Evolutionary conservation across 2,329 filamentous ascomycete genomes (phyloP), one percentile per base, ranked within the genome.

Genomic region (Fusarium graminum): DNA sequence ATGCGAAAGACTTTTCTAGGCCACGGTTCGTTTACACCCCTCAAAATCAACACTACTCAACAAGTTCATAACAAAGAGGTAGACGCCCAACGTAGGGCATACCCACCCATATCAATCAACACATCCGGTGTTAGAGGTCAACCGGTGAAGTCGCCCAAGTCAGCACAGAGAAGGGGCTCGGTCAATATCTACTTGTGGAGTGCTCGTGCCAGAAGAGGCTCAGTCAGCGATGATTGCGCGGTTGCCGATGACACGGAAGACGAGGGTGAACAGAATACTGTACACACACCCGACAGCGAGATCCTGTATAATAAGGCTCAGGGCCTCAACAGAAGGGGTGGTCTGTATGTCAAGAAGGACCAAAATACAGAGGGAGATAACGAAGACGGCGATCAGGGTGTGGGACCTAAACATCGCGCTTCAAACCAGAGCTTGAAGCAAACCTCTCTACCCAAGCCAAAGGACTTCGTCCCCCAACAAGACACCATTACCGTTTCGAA

Each of bases 41-140:
- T 76, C 29, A 75, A 75, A 50, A 65, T 69, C 7, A 62, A 64
- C 6, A 63, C 71, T 16, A 16, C 34, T 36, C 34, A 36, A 10
- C 63, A 67, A 9, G 32, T 44, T 14, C 59, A 34, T 9, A 41
- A 65, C 11, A 72, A 70, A 29, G 58, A 68, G 11, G 67, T 69
- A 3, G 74, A 77, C 7, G 38, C 68, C 2, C 70, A 71, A 40
- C 65, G 69, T 3, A 70, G 76, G 49, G 70, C 74, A 2, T 80
- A 80, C 32, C 78, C 78, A 2, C 79, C 78, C 9, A 80, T 79
- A 45, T 75, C 79, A 1, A 73, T 77, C 26, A 73, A 75, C n/a
- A 75, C 71, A 7, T 52, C 67, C 3, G 65, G 72, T 0, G 63
- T 62, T 6, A 75, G 73, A 45, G 68, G 70, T 7, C 73, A 74